Conservation (phyloP, 2,329 filamentous ascomycete genomes). For the Chaetomiaceae sp. region DNA sequence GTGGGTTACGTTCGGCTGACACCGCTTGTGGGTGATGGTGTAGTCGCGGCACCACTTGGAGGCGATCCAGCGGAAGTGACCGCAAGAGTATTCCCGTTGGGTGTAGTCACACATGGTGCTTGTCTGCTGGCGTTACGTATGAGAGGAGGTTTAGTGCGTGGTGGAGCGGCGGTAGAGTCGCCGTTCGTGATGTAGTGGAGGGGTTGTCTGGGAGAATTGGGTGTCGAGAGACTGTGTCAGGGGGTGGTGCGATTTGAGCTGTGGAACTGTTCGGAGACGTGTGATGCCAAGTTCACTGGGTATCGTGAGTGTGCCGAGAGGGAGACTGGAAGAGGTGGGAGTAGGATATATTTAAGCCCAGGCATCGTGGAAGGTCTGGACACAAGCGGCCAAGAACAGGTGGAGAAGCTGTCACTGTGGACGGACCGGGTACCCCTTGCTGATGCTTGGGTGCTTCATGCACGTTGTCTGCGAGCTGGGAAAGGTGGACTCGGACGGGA, state of each 20-base stretch:
- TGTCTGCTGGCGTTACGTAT: background rate
- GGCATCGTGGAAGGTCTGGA: constrained; percentile 13
- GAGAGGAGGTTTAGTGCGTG: background rate
- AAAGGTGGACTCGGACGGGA: too few species aligned
- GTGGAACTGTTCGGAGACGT: background rate
- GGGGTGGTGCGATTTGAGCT: background rate
- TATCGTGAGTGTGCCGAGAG: background rate
- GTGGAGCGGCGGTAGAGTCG: background rate
- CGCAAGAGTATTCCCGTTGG: constrained; percentile 34
- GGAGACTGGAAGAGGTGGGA: constrained; percentile 10
- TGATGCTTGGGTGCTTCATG: constrained; percentile 14
- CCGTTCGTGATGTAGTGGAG: background rate
- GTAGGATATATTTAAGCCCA: constrained; percentile 25
- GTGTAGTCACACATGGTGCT: constrained; percentile 45
- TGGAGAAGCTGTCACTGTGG: constrained; percentile 13
- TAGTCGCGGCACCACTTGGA: constrained; percentile 32
- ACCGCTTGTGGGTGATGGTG: constrained; percentile 29
- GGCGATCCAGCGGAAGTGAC: constrained; percentile 33
- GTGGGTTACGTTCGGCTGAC: constrained; percentile 30
- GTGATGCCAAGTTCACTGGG: constrained; percentile 4
- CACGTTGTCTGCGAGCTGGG: constrained; percentile 12
- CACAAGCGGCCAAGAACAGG: constrained; percentile 3
- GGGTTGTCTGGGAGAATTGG: background rate
- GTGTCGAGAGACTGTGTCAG: too few species aligned
- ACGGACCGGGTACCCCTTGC: constrained; percentile 20